Evolutionary conservation across 2,329 filamentous ascomycete species (phyloP).

Genomic region (Fusarium avenaceum): DNA sequence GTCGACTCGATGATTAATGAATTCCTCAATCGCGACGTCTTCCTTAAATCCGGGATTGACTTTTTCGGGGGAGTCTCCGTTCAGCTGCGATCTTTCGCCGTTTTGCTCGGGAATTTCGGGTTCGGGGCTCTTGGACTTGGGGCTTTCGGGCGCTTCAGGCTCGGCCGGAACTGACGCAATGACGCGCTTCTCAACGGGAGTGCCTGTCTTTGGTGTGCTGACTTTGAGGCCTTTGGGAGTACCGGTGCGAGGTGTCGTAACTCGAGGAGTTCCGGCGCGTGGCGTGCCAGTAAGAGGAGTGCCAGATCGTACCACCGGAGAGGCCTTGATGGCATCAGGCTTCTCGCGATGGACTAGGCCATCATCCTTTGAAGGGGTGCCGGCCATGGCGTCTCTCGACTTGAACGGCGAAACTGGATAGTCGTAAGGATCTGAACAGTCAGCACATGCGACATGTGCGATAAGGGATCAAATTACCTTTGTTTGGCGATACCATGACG

Average conservation of each 20-base stretch:
- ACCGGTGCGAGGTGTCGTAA: constrained; percentile 14
- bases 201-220: constrained; percentile 24
- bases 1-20: constrained; percentile 43
- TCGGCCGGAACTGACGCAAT: background rate
- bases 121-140: constrained; percentile 3
- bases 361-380: constrained; percentile 35
- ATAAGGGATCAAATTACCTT: constrained; percentile 28
- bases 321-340: constrained; percentile 21
- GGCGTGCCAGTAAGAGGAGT: constrained; percentile 28
- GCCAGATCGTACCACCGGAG: constrained; percentile 22
- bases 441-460: constrained; percentile 4
- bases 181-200: constrained; percentile 22
- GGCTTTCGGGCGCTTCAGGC: background rate
- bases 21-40: constrained; percentile 45
- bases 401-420: constrained; percentile 41
- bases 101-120: constrained; percentile 5
- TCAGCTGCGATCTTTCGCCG: constrained; percentile 21
- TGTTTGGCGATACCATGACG: constrained; percentile 26
- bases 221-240: background rate
- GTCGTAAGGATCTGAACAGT: constrained; percentile 45
- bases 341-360: constrained; percentile 34
- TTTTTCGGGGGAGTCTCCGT: constrained; percentile 17
- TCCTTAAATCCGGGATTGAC: constrained; percentile 24
- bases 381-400: constrained; percentile 24
- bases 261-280: constrained; percentile 24